Evolutionary conservation across 2,329 filamentous ascomycete genomes (phyloP).

Genomic region (Pseudocercospora fuligena): DNA sequence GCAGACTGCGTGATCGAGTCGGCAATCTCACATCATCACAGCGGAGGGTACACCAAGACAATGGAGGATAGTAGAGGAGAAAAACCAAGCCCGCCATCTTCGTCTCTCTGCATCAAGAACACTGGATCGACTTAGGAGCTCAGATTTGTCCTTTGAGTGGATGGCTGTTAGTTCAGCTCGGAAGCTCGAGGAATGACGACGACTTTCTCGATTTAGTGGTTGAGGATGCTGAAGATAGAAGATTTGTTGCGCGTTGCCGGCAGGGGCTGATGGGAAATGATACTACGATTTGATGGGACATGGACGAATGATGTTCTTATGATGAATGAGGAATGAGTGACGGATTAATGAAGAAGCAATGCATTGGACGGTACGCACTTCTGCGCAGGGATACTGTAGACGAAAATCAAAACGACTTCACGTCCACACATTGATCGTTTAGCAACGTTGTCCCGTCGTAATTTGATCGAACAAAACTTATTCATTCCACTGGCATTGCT

Average conservation of each 20-base stretch:
- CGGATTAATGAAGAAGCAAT: background rate
- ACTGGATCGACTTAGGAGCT: background rate
- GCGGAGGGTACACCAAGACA: background rate
- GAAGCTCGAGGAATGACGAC: background rate
- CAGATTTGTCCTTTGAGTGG: background rate
- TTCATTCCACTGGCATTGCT: background rate
- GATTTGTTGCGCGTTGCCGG: too few species aligned
- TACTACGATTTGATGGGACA: too few species aligned
- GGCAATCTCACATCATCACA: background rate
- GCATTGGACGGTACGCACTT: background rate
- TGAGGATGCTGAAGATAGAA: background rate
- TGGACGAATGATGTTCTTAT: too few species aligned
- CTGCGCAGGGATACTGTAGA: background rate
- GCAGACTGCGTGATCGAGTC: background rate
- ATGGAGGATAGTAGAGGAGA: background rate
- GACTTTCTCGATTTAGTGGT: background rate
- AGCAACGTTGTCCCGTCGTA: too few species aligned
- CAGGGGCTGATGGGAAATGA: background rate
- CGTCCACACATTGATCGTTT: too few species aligned
- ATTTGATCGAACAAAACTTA: background rate
- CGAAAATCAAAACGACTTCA: too few species aligned
- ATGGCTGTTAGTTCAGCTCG: background rate
- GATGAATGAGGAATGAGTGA: background rate
- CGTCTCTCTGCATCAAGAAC: background rate
- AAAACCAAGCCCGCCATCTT: background rate